Base-by-base conservation (phyloP, 2,329 filamentous ascomycete genomes). In the Penicillium sp. region DNA sequence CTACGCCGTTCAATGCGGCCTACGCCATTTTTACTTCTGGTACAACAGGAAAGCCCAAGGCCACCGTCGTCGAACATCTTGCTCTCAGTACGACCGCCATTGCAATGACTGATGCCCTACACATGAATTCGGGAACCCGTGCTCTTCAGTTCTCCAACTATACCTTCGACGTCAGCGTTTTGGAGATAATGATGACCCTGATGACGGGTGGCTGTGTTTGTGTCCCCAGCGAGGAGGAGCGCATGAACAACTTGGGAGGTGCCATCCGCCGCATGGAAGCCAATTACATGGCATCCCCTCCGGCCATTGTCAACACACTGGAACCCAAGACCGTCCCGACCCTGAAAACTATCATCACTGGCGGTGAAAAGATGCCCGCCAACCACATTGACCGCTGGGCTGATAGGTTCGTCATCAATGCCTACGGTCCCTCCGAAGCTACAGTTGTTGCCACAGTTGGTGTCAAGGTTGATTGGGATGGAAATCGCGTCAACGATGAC, bases 21-120 rank as follows among this genome's bases (percentile, higher is more conserved):
- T 84, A 81, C 53, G 70, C 81, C 3, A 73, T 86, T 4, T 80
- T 84, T 45, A 77, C 75, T 0, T 76, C 76, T 2, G 76, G 77
- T 0, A 77, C 76, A 0, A 76, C 77, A 1, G 74, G 74, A 33
- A 73, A 71, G 35, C 77, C 78, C 0, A 79, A 80, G 41, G 81
- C 79, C 1, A 76, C 81, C 9, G 77, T 82, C 13, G 78, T 84
- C 44, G 77, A 77, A 6, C 83, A 86, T 51, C 66, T 67, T 0
- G 74, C 78, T 1, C 68, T 84, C 1, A 76, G 77, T 1, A 78
- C 79, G 0, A 70, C 73, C 0, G 73, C 79, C 32, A 53, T 73
- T 3, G 70, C 72, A 0, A 76, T 82, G 51, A 75, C 70, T 0
- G 63, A 70, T 0, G 70, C 72, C 0, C 60, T 82, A 2, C 65